Evolutionary conservation across 768 basidiomycete genomes (phyloP).

Genomic region (Mycena vitilis): DNA sequence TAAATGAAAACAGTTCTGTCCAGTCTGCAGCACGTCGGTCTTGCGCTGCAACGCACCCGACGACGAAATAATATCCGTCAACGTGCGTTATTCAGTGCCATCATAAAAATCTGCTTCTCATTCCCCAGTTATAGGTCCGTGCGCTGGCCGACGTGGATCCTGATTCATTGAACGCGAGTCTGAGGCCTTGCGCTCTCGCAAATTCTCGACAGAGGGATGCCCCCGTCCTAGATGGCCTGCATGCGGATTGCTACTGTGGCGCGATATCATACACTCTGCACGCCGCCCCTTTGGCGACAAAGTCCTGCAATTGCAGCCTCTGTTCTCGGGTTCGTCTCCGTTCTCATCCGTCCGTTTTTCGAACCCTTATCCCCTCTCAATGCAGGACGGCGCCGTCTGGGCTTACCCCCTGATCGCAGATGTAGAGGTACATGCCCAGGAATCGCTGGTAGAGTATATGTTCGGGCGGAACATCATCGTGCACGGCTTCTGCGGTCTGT

Average conservation of each 20-base stretch:
- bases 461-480: slow-evolving; percentile 3
- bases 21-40: slow-evolving; percentile 24
- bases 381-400: slow-evolving; percentile 18
- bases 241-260: slow-evolving; percentile 17
- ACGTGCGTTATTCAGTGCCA: background rate
- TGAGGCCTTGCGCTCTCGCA: slow-evolving; percentile 2
- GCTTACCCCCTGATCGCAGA: slow-evolving; percentile 3
- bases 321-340: slow-evolving; percentile 15
- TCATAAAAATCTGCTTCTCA: background rate
- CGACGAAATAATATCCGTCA: slow-evolving; percentile 5
- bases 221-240: background rate
- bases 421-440: slow-evolving; percentile 6
- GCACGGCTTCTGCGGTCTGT: slow-evolving; percentile 24
- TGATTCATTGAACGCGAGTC: background rate
- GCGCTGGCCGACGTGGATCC: slow-evolving; percentile 15
- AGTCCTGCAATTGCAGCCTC: slow-evolving; percentile 27
- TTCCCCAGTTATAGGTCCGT: slow-evolving; percentile 8
- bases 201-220: background rate
- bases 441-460: slow-evolving; percentile 13
- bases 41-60: slow-evolving; percentile 6
- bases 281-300: background rate
- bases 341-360: too few species aligned
- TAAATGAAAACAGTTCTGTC: slow-evolving; percentile 10
- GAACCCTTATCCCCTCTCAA: too few species aligned
- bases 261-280: slow-evolving; percentile 20